Evolutionary conservation across 2,329 filamentous ascomycete species (phyloP).

Genomic region (Xylariaceae sp.): DNA sequence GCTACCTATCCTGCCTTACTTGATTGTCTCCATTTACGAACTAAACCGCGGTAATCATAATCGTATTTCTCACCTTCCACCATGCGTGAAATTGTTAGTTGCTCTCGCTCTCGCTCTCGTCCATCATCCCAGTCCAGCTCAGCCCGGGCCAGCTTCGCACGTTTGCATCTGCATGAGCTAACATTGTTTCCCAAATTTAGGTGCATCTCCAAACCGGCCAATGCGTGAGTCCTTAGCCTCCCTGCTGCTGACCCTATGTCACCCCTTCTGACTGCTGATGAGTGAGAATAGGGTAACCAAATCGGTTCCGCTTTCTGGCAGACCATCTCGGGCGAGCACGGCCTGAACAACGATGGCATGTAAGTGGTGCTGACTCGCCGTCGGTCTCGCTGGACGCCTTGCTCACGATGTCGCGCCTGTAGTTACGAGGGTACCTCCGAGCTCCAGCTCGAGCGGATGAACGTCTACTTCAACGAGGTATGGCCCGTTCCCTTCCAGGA

Average conservation of each 20-base stretch:
- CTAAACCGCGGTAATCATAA: background rate
- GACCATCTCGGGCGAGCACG: constrained; percentile 84
- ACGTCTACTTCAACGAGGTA: constrained; percentile 92
- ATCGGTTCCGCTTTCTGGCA: constrained; percentile 99
- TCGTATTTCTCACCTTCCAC: background rate
- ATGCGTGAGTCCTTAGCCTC: constrained; percentile 64
- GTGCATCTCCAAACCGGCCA: constrained; percentile 99
- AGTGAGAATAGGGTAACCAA: constrained; percentile 81
- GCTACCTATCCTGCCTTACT: background rate
- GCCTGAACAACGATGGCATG: constrained; percentile 94
- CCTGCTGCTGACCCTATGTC: constrained; percentile 13
- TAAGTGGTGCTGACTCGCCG: constrained; percentile 37
- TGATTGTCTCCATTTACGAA: background rate
- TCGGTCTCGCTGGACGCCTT: background rate
- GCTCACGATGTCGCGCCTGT: constrained; percentile 2
- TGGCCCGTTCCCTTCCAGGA: constrained; percentile 11
- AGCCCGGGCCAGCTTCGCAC: background rate
- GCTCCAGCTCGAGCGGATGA: constrained; percentile 99
- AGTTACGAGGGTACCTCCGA: constrained; percentile 98
- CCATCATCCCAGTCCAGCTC: too few species aligned
- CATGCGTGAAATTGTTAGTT: constrained; percentile 1
- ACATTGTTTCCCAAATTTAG: constrained; percentile 44
- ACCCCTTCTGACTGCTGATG: background rate
- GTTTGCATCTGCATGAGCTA: background rate
- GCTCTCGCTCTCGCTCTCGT: background rate